These are phyloP conservation scores for Microsporum audouinii DNA, from an alignment of 2,329 filamentous ascomycete genomes.

Conservation along the genomic window DNA sequence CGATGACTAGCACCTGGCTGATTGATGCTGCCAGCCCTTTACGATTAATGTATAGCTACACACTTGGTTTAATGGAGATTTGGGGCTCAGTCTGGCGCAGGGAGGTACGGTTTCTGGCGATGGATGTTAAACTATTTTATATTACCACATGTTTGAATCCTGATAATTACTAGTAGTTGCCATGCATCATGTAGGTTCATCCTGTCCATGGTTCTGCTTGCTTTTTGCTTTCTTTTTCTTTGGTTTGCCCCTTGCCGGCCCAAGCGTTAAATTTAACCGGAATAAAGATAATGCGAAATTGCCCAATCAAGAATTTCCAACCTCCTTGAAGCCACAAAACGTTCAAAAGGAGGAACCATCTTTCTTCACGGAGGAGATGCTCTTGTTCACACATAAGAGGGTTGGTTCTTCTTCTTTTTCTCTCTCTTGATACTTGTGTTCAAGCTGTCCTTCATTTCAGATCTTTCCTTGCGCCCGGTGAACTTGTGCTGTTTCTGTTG, in stretches of 20 bases:
- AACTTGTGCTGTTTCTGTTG: neutral
- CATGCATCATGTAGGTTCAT: neutral
- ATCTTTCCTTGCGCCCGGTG: neutral
- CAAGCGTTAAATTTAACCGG: neutral
- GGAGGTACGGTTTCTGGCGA: neutral
- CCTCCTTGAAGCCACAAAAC: constrained; percentile 1
- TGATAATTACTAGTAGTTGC: too few relatives aligned
- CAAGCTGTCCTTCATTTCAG: neutral
- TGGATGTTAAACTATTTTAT: neutral
- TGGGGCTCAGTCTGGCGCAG: neutral
- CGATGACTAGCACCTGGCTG: neutral
- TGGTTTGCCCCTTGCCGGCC: neutral
- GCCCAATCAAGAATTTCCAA: neutral
- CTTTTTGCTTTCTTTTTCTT: neutral
- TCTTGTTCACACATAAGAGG: neutral
- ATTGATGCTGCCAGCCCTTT: neutral
- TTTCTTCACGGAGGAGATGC: neutral
- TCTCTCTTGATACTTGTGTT: neutral
- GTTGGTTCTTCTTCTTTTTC: neutral
- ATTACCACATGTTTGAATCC: too few relatives aligned
- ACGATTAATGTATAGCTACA: neutral
- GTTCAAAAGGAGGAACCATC: neutral
- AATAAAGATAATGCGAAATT: constrained; percentile 4
- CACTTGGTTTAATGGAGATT: neutral
- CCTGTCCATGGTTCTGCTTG: neutral